Conservation (phyloP, 768 basidiomycete genomes). For the Boletales sp. region DNA sequence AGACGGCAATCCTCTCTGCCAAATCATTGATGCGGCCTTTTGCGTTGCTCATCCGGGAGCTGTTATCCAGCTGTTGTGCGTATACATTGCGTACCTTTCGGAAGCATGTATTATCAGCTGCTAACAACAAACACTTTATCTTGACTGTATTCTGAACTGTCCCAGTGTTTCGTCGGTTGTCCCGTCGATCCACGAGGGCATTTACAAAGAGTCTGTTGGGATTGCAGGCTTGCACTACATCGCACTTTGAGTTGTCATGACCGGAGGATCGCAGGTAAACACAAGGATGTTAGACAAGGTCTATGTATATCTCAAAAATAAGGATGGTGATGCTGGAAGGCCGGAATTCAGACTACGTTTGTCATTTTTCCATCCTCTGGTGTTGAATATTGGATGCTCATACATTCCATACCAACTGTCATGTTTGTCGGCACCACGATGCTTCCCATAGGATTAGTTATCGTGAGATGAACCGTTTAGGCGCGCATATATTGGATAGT, state of each 20-base stretch:
- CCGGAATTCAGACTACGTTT: constrained; percentile 53
- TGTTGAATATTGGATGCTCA: not conserved
- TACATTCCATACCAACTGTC: constrained; percentile 40
- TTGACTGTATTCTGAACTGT: not conserved
- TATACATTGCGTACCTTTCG: constrained; percentile 71
- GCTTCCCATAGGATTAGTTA: constrained; percentile 63
- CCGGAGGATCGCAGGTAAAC: constrained; percentile 48
- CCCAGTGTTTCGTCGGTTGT: constrained; percentile 69
- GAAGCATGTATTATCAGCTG: constrained; percentile 50
- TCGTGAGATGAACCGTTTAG: constrained; percentile 69
- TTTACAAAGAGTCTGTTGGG: constrained; percentile 54
- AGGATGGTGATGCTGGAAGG: constrained; percentile 50
- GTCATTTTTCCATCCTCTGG: constrained; percentile 8
- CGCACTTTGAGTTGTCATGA: constrained; percentile 63
- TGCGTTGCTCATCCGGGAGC: constrained; percentile 52
- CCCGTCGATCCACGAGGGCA: constrained; percentile 50
- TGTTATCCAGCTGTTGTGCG: constrained; percentile 62
- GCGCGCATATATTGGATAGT: constrained; percentile 62
- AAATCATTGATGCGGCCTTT: constrained; percentile 68
- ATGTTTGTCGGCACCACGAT: constrained; percentile 57
- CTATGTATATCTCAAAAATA: constrained; percentile 47
- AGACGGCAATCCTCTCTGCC: constrained; percentile 52
- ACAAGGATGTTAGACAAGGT: constrained; percentile 54
- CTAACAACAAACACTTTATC: not conserved
- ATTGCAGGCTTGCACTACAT: constrained; percentile 69